phyloP scores from a whole-genome alignment of 495 filamentous ascomycete genomes.

The Penicilliopsis zonata region DNA sequence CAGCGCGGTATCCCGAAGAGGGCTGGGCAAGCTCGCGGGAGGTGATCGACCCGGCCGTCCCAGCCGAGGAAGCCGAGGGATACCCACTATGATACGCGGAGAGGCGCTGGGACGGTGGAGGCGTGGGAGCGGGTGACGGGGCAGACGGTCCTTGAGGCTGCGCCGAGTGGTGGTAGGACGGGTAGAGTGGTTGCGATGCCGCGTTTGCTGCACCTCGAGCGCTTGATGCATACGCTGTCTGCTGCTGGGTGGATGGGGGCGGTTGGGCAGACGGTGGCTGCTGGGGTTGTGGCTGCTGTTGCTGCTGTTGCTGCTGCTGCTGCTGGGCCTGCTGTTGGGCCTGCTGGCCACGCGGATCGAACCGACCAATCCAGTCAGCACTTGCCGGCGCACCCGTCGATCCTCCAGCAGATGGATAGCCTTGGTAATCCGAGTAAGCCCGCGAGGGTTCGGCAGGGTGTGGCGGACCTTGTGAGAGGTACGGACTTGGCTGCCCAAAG shows the following conservation, averaged over 20 bases:
- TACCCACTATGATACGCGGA: slow-evolving; percentile 20
- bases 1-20: slow-evolving; percentile 17
- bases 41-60: slow-evolving; percentile 5
- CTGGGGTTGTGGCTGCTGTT: slow-evolving; percentile 11
- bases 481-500: slow-evolving; percentile 19
- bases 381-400: slow-evolving; percentile 17
- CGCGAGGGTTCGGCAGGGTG: slow-evolving; percentile 9
- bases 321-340: slow-evolving; percentile 13
- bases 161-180: slow-evolving; percentile 17
- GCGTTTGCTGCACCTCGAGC: slow-evolving; percentile 12
- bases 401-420: slow-evolving; percentile 14
- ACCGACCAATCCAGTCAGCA: slow-evolving; percentile 36
- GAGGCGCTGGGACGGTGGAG: slow-evolving; percentile 27
- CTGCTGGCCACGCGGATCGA: slow-evolving; percentile 30
- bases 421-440: slow-evolving; percentile 23
- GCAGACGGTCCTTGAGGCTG: slow-evolving; percentile 18
- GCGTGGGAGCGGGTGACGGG: slow-evolving; percentile 29
- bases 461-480: slow-evolving; percentile 10
- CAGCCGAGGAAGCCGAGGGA: slow-evolving; percentile 14
- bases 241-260: slow-evolving; percentile 6
- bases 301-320: slow-evolving; percentile 16
- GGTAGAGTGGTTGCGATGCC: slow-evolving; percentile 17
- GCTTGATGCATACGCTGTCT: slow-evolving; percentile 1
- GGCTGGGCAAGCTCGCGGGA: slow-evolving; percentile 23
- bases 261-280: too few relatives aligned